Base-by-base conservation (phyloP, 2,329 filamentous ascomycete species). In the Coniochaeta ligniaria region DNA sequence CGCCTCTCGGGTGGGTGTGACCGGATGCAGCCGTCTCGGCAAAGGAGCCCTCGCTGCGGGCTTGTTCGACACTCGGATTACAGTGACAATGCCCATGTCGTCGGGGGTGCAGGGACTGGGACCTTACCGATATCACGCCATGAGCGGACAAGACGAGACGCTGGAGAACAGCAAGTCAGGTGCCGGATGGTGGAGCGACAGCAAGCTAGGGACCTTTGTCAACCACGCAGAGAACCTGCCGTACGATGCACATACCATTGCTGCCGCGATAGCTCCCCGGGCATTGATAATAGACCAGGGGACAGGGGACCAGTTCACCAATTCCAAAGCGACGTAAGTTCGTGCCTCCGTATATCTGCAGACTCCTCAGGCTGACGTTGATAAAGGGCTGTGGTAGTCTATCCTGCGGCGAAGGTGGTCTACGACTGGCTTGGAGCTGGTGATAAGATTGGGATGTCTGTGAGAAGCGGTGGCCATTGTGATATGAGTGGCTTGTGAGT, bases 201-300 rank as follows among this genome's bases (percentile, higher is more conserved):
- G 67, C 36, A 71, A 71, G 41, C 80, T 84, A 59, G 78, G 81
- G 58, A 90, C 79, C 12, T 75, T 78, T 63, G 74, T 78, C 79
- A 83, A 88, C 76, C 80, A 74, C 64, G 74, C 76, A 60, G 77
- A 78, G 67, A 77, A 77, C 66, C 73, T 85, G 52, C 81, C 83
- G 2, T 80, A 80, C 63, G 83, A 85, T 65, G 82, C 84, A 57
- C 83, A 86, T 69, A 79, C 80, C 64, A 78, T 86, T 47, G 82
- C 80, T n/a, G 82, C 77, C 8, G 75, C 84, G 22, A 75, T 85
- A 31, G 82, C 82, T n/a, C 83, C 83, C 2, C 73, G 83, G 24
- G 81, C 81, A 2, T 70, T 86, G 7, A 72, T 83, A 22, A 79
- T 83, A 26, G 82, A 84, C 58, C 82, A 85, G 69, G 81, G 82